phyloP scores from a whole-genome alignment of 2,329 filamentous ascomycete genomes.

The Chalaropsis ovoidea region DNA sequence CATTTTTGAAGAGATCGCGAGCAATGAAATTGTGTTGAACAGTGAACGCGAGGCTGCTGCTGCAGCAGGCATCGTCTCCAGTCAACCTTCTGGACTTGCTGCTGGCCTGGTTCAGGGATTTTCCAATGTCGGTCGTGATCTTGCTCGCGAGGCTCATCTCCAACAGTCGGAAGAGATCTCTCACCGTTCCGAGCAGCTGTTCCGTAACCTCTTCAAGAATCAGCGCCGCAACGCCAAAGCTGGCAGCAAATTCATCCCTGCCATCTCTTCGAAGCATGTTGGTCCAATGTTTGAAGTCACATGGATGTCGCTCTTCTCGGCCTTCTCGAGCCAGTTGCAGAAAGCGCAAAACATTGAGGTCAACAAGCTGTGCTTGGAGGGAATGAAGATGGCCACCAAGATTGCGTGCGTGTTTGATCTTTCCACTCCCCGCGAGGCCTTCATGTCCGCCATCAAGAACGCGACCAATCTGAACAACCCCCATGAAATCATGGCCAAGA shows the following conservation, averaged over 20 bases:
- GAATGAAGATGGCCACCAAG: conserved; percentile 84
- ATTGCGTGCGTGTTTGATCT: conserved; percentile 91
- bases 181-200: conserved; percentile 64
- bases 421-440: conserved; percentile 85
- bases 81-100: conserved; percentile 59
- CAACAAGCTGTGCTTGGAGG: conserved; percentile 85
- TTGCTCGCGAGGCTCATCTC: conserved; percentile 84
- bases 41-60: conserved; percentile 86
- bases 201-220: conserved; percentile 83
- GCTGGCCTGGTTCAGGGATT: conserved; percentile 80
- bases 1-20: conserved; percentile 86
- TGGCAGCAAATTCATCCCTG: conserved; percentile 71
- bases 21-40: conserved; percentile 87
- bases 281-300: conserved; percentile 98
- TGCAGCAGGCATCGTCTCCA: conserved; percentile 54
- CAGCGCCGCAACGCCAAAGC: conserved; percentile 70
- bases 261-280: conserved; percentile 86
- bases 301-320: conserved; percentile 98
- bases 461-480: conserved; percentile 94
- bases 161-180: conserved; percentile 92
- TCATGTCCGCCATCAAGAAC: conserved; percentile 83
- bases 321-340: conserved; percentile 84
- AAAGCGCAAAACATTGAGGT: conserved; percentile 88
- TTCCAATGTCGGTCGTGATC: conserved; percentile 80
- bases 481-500: conserved; percentile 89